Conservation (phyloP, 1,284 basidiomycete species). For the Rhodotorula sp. region DNA sequence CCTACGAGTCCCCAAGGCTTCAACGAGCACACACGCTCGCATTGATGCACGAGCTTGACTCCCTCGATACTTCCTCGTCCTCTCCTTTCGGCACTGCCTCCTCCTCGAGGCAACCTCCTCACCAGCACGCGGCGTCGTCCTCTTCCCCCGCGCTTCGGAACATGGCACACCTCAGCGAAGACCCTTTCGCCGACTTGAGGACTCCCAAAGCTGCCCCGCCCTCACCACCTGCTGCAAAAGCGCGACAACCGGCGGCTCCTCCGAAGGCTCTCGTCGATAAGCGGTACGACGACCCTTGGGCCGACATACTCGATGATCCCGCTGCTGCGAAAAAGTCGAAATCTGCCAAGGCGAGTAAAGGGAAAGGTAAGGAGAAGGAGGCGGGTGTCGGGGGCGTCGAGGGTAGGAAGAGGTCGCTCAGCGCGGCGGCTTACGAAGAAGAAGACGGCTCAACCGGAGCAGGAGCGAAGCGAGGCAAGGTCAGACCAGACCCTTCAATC, state of each 20-base stretch:
- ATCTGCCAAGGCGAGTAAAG: background rate
- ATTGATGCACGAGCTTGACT: background rate
- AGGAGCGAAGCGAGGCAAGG: background rate
- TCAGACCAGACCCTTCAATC: background rate
- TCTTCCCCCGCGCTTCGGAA: background rate
- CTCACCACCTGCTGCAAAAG: too few relatives aligned
- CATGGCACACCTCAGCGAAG: background rate
- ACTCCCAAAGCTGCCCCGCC: background rate
- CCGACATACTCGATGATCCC: conserved; percentile 9
- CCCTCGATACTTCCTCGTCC: background rate
- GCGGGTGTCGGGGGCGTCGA: background rate
- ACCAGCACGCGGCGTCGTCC: background rate
- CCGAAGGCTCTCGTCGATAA: background rate
- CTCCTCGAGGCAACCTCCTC: background rate
- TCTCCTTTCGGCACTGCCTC: background rate
- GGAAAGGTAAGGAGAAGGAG: conserved; percentile 11
- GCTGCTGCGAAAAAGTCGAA: background rate
- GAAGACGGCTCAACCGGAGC: background rate
- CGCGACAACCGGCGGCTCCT: background rate
- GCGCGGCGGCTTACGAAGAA: background rate
- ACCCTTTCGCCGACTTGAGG: conserved; percentile 1
- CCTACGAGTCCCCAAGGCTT: background rate
- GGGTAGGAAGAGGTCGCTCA: conserved; percentile 5
- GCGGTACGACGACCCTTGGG: conserved; percentile 1
- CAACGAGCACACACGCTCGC: conserved; percentile 2